Evolutionary conservation across 2,329 filamentous ascomycete genomes (phyloP), one percentile per base, ranked within the genome.

Genomic region (Aspergillus ibericus): DNA sequence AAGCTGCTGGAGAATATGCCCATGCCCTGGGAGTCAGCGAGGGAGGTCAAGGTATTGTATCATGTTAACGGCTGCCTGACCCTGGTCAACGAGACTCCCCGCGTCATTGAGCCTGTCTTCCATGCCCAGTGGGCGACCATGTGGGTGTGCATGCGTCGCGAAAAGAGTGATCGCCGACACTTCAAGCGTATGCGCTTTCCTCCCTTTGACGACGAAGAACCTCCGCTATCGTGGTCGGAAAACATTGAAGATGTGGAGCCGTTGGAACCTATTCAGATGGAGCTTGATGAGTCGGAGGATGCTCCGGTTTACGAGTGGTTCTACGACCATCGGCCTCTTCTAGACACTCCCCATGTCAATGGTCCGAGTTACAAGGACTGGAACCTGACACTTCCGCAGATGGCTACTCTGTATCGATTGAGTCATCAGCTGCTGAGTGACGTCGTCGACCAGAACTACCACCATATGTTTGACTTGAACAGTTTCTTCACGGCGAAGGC

Each of bases 101-200:
- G 96, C 68, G 96, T 99, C 56, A 98, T 99, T 70, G 95, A 98
- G 73, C 95, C 95, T 0, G 91, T 99, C 4, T 99, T 96, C 77
- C 93, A 97, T 73, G 95, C 95, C 58, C 95, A 99, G 75, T 99
- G 95, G 95, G 95, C 95, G 12, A 96, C 93, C 55, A 99, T 99
- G 95, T 99, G 95, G 95, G 88, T 96, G 25, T 92, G 90, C 46
- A 99, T 99, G 95, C 88, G 95, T 68, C 90, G 96, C 68, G 95
- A 99, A 75, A 99, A 99, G 83, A 95, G 92, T 72, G 95, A 99
- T 71, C 83, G 95, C 76, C 83, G 93, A 72, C 86, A 98, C 68
- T 99, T 99, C 83, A 99, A 99, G 82, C 88, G 95, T 64, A 99
- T 99, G 95, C 88, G 96, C 67, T 99, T 99, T 69, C 95, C 95